These are phyloP conservation scores for Russula foetens DNA, from an alignment of 768 basidiomycete species.

Conservation along the genomic window DNA sequence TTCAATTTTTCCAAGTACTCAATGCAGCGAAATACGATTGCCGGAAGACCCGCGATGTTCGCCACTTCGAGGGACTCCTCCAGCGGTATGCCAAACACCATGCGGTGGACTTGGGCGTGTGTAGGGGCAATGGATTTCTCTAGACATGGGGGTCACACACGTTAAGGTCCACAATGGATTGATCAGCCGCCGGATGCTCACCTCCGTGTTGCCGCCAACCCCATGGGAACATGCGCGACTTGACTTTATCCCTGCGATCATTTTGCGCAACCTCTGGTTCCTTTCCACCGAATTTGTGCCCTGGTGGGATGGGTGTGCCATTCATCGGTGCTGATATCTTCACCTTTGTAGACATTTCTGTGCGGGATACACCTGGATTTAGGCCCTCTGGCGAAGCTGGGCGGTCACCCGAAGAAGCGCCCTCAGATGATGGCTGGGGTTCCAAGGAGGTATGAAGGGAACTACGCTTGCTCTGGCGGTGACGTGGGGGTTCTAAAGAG, in stretches of 20 bases:
- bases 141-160: constrained; percentile 6
- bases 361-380: constrained; percentile 40
- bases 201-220: constrained; percentile 60
- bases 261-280: constrained; percentile 31
- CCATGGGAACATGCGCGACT: constrained; percentile 84
- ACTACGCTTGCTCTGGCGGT: constrained; percentile 46
- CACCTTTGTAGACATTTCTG: constrained; percentile 51
- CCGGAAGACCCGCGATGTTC: constrained; percentile 84
- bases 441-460: constrained; percentile 56
- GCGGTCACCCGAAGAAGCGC: constrained; percentile 27
- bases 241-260: constrained; percentile 76
- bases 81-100: constrained; percentile 84
- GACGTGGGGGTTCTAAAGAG: constrained; percentile 51
- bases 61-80: constrained; percentile 85
- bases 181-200: background rate
- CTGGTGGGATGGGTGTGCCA: constrained; percentile 76
- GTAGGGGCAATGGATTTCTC: constrained; percentile 29
- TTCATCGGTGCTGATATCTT: constrained; percentile 89
- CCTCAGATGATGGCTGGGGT: constrained; percentile 42
- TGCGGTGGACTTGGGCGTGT: constrained; percentile 43
- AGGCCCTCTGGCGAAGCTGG: constrained; percentile 35
- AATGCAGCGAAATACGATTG: constrained; percentile 91
- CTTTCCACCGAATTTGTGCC: constrained; percentile 86
- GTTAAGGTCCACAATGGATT: background rate
- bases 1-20: constrained; percentile 91